Base-by-base conservation (phyloP, 768 basidiomycete genomes). In the Rhizopogon vinicolor region DNA sequence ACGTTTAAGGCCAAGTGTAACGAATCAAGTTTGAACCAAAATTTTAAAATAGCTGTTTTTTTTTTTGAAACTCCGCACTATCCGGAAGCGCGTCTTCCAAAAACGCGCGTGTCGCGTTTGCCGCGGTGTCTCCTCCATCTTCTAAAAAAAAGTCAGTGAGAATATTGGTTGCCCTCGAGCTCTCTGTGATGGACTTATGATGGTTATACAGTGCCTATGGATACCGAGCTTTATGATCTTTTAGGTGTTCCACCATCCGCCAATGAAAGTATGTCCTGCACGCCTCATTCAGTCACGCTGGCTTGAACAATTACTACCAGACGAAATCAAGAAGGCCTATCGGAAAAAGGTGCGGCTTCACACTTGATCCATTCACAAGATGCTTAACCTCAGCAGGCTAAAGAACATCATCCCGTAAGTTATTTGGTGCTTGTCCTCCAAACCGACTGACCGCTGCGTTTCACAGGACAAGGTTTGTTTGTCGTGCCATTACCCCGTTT, bases 311-410 rank as follows among this genome's bases (percentile, higher is more conserved):
- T 42, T 52, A 57, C 54, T 16, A 48, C 39, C 60, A 88, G 91
- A 78, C 60, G 92, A 98, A 59, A 92, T 98, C 63, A 95, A 94
- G 73, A 91, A 90, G 66, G 94, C 94, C 14, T 98, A 98, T 68
- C 87, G 89, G 68, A 89, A 83, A 75, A 95, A 94, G 85, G 93
- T 91, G 74, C 62, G 63, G 68, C 35, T 33, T 54, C 37, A 37
- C 45, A 53, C 59, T 43, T 56, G 52, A 51, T 60, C 54, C 50
- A 44, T 56, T 64, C 37, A 52, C 40, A 39, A 1, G 52, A 43
- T 58, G 60, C 60, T 48, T 64, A 60, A 60, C 65, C 46, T 52
- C 55, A 51, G 4, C 63, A 93, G 89, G 93, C 93, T 33, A 92
- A 87, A 66, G 83, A 91, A 65, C 87, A 91, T 60, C 92, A 94